These are phyloP conservation scores for Primulina huaijiensis DNA, from an alignment of 257 asterid genomes.

Conservation along the genomic window DNA sequence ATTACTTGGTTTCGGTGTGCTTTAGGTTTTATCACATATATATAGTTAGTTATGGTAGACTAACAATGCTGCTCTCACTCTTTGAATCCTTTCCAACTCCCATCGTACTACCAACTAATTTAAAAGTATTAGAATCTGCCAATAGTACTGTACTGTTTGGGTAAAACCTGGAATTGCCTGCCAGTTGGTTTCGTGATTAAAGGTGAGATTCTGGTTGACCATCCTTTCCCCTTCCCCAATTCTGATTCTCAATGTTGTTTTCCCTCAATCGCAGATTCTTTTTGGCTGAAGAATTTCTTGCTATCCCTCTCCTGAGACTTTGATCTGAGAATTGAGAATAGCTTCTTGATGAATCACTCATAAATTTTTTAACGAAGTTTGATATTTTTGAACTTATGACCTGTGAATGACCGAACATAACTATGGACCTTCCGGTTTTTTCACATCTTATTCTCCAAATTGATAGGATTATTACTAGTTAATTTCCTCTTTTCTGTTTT, in stretches of 20 bases:
- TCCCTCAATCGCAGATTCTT: not conserved
- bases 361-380: not conserved
- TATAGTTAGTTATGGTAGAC: conserved; percentile 14
- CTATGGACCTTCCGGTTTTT: not conserved
- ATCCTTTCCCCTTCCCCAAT: conserved; percentile 1
- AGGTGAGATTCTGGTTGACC: conserved; percentile 41
- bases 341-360: not conserved
- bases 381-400: not conserved
- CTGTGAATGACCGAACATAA: not conserved
- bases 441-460: not conserved
- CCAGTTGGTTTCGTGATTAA: conserved; percentile 24
- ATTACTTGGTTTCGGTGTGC: conserved; percentile 16
- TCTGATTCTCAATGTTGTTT: not conserved
- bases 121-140: conserved; percentile 19
- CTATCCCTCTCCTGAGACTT: not conserved
- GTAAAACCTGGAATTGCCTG: conserved; percentile 16
- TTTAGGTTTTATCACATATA: not conserved
- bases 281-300: not conserved
- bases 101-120: conserved; percentile 16
- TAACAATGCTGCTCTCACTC: conserved; percentile 15
- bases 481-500: not conserved
- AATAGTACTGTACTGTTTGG: conserved; percentile 5
- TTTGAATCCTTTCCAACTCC: conserved; percentile 6
- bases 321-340: not conserved
- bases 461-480: not conserved